Evolutionary conservation across 352 stramenopile genomes (phyloP).

Genomic region (Pythium myriotylum): DNA sequence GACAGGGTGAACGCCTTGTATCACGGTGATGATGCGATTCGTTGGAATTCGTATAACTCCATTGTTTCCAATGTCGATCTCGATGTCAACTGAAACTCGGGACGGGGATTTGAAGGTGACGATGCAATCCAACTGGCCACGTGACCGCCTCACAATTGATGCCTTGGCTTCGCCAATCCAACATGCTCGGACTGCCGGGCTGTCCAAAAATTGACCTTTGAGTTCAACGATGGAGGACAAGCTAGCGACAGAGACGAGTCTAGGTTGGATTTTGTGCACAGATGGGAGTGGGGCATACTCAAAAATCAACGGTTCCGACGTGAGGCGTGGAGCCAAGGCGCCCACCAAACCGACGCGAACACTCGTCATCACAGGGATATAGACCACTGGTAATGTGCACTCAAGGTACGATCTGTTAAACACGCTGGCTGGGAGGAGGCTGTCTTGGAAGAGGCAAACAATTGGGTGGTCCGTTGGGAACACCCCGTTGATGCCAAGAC

Average conservation of each 20-base stretch:
- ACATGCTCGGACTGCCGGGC: conserved; percentile 4
- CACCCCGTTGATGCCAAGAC: conserved; percentile 22
- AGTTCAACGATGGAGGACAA: conserved; percentile 10
- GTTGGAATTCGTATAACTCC: background rate
- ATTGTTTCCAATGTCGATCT: background rate
- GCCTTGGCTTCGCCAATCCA: conserved; percentile 1
- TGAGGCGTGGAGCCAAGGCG: background rate
- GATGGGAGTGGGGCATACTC: conserved; percentile 7
- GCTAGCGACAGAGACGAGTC: conserved; percentile 1
- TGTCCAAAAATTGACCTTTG: conserved; percentile 3
- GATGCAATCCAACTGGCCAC: conserved; percentile 2
- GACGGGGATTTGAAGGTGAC: background rate
- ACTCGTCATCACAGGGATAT: background rate
- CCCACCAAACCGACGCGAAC: conserved; percentile 12
- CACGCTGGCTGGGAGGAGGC: background rate
- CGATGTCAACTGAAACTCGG: conserved; percentile 7
- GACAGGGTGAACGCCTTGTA: conserved; percentile 8
- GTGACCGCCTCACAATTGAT: background rate
- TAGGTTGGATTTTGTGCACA: background rate
- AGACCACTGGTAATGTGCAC: conserved; percentile 7
- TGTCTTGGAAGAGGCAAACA: conserved; percentile 11
- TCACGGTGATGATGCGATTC: conserved; percentile 2
- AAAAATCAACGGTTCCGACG: conserved; percentile 4
- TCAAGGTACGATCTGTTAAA: conserved; percentile 24
- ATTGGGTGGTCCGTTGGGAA: conserved; percentile 12